Base-by-base conservation (phyloP, 2,329 filamentous ascomycete genomes). In the Epichloe festucae region DNA sequence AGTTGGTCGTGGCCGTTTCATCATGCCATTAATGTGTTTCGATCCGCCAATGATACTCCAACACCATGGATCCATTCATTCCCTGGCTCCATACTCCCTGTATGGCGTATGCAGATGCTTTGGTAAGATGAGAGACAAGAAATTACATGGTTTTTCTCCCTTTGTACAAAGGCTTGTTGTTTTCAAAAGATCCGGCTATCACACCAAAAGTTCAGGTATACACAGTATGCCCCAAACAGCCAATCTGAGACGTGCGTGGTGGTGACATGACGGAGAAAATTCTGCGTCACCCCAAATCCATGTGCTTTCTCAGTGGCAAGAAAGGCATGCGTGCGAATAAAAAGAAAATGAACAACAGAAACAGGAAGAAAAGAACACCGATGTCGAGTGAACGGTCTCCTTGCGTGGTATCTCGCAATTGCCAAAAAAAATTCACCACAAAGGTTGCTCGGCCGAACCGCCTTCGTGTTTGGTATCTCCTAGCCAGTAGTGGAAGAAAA, bases 401-500 rank as follows among this genome's bases (percentile, higher is more conserved):
- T 50, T 53, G 38, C 34, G 39, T 50, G 36, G 36, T 53, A 49
- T 52, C 23, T 43, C 27, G 38, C 31, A 27, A 41, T 15, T 41
- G 23, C 12, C 51, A 43, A 19, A 31, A 19, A 31, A 39, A 38
- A 17, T 35, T 15, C n/a, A 45, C 40, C 15, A 21, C 21, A 41
- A 50, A 15, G 1, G 34, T 36, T 48, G 52, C 44, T 40, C 43
- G 21, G 14, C 39, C 31, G 21, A 53, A 43, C 35, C 19, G 31
- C 10, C n/a, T 49, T 4, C 31, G 27, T 44, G 21, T 31, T 41
- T 54, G 49, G 52, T 52, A 52, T 54, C 50, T 48, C 48, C 36
- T 40, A 19, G 41, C 47, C 48, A 38, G 42, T 49, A 46, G 31
- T 42, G 4, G n/a, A 49, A 23, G 5, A 38, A 5, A 31, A 8